A percentile compares a stretch with the other conserved stretches of the same genome.
Evolutionary conservation across 2,329 filamentous ascomycete species (phyloP).

Genomic region (Penicillium hesseltinei): DNA sequence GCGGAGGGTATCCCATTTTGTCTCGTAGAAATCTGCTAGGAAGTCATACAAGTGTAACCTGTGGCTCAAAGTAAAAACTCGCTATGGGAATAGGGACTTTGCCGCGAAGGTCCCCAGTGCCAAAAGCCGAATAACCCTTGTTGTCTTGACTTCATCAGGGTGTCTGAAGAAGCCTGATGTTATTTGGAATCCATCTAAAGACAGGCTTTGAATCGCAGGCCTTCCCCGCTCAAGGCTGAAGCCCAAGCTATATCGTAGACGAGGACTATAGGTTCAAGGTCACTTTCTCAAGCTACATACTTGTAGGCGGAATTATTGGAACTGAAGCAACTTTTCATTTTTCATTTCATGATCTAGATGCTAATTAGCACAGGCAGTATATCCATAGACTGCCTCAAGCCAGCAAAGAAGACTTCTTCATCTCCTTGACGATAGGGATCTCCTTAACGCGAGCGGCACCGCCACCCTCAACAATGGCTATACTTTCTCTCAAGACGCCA

Average conservation of each 20-base stretch:
- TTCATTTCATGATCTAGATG: constrained; percentile 2
- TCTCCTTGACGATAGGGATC: constrained; percentile 53
- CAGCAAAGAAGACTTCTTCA: constrained; percentile 42
- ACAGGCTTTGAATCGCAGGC: neutral
- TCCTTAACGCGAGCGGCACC: constrained; percentile 39
- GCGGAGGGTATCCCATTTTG: neutral
- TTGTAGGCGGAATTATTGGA: neutral
- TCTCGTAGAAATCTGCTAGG: neutral
- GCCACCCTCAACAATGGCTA: constrained; percentile 36
- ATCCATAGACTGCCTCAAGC: constrained; percentile 20
- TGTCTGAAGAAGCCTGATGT: too few relatives aligned
- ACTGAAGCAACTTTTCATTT: constrained; percentile 3
- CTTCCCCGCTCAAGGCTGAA: neutral
- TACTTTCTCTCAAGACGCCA: constrained; percentile 42
- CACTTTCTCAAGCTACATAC: neutral
- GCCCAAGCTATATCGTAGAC: neutral
- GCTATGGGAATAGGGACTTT: neutral
- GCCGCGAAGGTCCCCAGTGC: neutral
- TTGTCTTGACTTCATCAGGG: neutral
- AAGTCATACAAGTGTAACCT: neutral
- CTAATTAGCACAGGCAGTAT: neutral
- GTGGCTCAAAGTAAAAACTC: neutral
- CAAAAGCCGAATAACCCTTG: neutral
- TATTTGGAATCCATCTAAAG: neutral
- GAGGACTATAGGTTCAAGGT: too few relatives aligned